These are phyloP conservation scores for Fennellomyces sp. DNA, from an alignment of 371 early-diverging fungal species.

Conservation along the genomic window DNA sequence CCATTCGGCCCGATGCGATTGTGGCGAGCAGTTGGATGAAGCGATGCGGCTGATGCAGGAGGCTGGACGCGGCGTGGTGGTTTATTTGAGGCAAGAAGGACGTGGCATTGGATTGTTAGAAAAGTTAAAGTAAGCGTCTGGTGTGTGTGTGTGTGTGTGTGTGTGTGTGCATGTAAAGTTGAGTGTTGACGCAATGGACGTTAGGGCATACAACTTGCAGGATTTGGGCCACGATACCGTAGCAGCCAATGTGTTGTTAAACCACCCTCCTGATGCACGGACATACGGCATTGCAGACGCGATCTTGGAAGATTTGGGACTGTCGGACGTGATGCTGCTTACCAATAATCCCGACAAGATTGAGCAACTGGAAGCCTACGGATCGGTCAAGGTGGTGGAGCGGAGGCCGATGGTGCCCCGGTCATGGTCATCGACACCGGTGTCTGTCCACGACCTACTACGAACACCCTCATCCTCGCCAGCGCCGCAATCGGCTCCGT, in stretches of 20 bases:
- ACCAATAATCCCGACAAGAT: constrained; percentile 98
- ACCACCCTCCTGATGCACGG: constrained; percentile 91
- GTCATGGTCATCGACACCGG: constrained; percentile 60
- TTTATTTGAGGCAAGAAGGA: constrained; percentile 96
- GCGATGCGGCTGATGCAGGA: constrained; percentile 89
- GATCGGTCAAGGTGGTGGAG: constrained; percentile 73
- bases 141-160: background rate
- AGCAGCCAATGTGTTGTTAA: constrained; percentile 86
- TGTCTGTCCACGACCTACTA: constrained; percentile 1
- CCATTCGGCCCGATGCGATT: constrained; percentile 92
- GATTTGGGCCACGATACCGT: constrained; percentile 96
- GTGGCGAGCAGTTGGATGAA: constrained; percentile 92
- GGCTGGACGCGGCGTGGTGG: constrained; percentile 86
- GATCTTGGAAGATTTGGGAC: constrained; percentile 82
- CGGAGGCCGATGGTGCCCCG: constrained; percentile 91
- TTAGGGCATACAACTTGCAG: constrained; percentile 94
- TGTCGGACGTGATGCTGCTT: constrained; percentile 73
- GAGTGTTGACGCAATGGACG: constrained; percentile 3
- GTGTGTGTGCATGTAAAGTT: background rate
- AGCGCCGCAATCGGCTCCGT: background rate
- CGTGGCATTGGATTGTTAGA: constrained; percentile 93
- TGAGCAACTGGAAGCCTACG: constrained; percentile 69
- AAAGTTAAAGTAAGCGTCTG: constrained; percentile 77
- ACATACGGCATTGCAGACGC: constrained; percentile 91
- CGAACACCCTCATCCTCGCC: constrained; percentile 35